Base-by-base conservation (phyloP, 768 basidiomycete species). In the Boletus insuetus region DNA sequence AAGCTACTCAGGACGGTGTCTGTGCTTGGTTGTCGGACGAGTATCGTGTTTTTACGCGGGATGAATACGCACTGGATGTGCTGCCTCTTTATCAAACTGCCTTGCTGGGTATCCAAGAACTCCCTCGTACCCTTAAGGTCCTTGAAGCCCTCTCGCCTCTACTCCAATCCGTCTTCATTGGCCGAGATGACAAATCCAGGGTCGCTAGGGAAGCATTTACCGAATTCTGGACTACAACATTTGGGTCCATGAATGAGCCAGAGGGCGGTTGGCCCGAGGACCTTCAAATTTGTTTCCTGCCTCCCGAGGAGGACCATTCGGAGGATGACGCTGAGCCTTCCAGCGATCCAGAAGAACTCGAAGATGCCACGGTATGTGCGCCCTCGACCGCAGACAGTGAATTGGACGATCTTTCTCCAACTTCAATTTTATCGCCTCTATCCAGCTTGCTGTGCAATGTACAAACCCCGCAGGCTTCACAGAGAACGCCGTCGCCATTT, bases 11-110 rank as follows among this genome's bases (percentile, higher is more conserved):
- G 58, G 85, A 83, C 1, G 82, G 85, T 11, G 47, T 88, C 24
- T 65, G 73, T 40, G 59, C 76, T 14, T 91, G 89, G 90, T 65
- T 91, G 31, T 75, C 79, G 19, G 89, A 92, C 68, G 81, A 84
- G 47, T 72, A 69, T 41, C 62, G 65, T 22, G 72, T 75, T 9
- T 81, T 86, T 69, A 72, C 73, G 13, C 73, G 72, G 31, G 78
- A 80, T 24, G 84, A 87, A 48, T 80, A 89, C 54, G 71, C 71
- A 17, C 75, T 82, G 58, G 85, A 88, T 65, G 77, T 87, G 53
- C 64, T 87, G 14, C 78, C 82, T 0, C 64, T 90, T 48, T 92
- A 90, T 60, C 78, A 87, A 64, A 82, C 79, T 13, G 69, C 79
- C 35, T 64, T 89, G 40, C 60, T 85, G 50, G 72, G 75, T 50